phyloP scores from a whole-genome alignment of 2,329 filamentous ascomycete species.

The Penicillium janthinellum region DNA sequence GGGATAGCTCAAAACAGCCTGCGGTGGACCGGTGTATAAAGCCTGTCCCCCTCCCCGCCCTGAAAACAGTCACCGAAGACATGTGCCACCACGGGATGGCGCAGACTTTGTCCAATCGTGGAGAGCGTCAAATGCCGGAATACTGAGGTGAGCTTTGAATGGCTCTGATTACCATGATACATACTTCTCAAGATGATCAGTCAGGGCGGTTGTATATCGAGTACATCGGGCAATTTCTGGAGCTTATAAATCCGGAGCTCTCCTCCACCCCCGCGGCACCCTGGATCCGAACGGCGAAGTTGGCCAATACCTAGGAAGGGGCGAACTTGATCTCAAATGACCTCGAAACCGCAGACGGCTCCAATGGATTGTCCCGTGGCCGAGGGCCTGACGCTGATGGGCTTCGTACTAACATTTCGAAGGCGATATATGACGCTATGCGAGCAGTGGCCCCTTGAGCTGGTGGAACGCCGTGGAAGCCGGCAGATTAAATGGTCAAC shows the following conservation, averaged over 20 bases:
- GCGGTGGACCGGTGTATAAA: slow-evolving; percentile 23
- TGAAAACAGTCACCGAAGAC: slow-evolving; percentile 27
- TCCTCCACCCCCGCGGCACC: neutral
- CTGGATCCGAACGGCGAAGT: neutral
- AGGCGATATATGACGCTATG: neutral
- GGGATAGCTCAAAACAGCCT: slow-evolving; percentile 14
- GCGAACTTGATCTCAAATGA: neutral
- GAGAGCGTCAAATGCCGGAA: neutral
- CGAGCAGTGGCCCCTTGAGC: neutral
- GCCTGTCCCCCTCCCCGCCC: slow-evolving; percentile 15
- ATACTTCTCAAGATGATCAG: neutral
- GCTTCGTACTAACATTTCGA: neutral
- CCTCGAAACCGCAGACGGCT: neutral
- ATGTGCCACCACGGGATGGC: slow-evolving; percentile 11
- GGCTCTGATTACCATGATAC: neutral
- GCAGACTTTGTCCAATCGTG: slow-evolving; percentile 9
- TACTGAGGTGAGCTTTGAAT: neutral
- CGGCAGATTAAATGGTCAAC: neutral
- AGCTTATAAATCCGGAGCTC: slow-evolving; percentile 1
- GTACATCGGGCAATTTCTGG: neutral
- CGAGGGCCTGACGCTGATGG: neutral
- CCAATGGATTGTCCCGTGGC: neutral
- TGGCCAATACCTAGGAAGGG: neutral
- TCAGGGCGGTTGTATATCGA: neutral
- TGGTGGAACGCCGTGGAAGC: slow-evolving; percentile 10